These are phyloP conservation scores for Pythium brassicae DNA, from an alignment of 352 stramenopile genomes.

Conservation along the genomic window DNA sequence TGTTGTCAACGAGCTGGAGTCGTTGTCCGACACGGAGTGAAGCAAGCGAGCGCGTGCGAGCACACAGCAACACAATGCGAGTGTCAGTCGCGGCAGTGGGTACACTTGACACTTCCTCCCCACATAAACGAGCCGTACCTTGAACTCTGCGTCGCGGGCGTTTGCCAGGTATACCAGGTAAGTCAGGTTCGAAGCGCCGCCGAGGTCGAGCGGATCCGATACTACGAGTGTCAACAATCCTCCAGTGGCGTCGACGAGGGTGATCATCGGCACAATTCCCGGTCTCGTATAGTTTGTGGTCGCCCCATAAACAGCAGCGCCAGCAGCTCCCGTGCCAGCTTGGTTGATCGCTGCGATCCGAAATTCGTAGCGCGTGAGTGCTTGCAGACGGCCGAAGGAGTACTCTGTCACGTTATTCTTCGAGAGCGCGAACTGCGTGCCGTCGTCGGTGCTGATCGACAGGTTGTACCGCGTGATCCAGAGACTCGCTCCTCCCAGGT, in stretches of 20 bases:
- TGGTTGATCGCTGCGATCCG: conserved; percentile 36
- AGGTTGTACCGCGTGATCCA: conserved; percentile 42
- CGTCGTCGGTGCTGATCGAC: conserved; percentile 11
- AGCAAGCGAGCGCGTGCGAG: too few species aligned
- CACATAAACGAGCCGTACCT: not conserved
- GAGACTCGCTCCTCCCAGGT: conserved; percentile 29
- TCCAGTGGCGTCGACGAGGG: conserved; percentile 29
- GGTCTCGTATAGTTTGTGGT: conserved; percentile 42
- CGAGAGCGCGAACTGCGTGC: conserved; percentile 16
- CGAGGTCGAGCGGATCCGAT: conserved; percentile 26
- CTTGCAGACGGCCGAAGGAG: conserved; percentile 21
- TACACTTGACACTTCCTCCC: not conserved
- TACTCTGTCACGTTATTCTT: conserved; percentile 31
- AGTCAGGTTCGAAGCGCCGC: conserved; percentile 29
- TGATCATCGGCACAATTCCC: conserved; percentile 19
- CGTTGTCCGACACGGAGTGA: too few species aligned
- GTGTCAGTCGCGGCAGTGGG: not conserved
- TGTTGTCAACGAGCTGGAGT: conserved; percentile 3
- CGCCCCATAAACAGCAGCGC: conserved; percentile 6
- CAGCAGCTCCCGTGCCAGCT: conserved; percentile 22
- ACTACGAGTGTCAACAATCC: conserved; percentile 39
- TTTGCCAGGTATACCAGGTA: conserved; percentile 22
- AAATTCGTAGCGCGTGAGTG: conserved; percentile 27
- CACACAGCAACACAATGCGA: not conserved
- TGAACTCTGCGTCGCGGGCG: conserved; percentile 1